Evolutionary conservation across 148 eudicot species (phyloP).

Genomic region (Silene conica): DNA sequence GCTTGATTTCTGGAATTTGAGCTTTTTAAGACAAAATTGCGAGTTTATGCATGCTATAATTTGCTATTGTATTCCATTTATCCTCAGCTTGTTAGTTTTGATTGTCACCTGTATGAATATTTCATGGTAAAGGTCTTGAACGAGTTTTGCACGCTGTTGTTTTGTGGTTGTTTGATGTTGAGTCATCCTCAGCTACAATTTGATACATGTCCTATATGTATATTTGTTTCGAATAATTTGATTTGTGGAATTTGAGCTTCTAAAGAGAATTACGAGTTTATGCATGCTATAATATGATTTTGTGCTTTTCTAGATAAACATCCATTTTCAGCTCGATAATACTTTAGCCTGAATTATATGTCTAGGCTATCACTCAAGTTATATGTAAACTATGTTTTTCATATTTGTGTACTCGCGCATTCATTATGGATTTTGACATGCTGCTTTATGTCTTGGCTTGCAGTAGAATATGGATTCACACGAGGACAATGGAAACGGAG

Average conservation of each 20-base stretch:
- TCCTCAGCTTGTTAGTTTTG: no score
- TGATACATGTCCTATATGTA: no score
- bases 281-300: no score
- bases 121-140: neutral
- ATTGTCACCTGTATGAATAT: neutral
- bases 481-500: conserved; percentile 22
- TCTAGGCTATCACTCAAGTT: no score
- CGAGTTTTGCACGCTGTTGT: neutral
- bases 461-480: conserved; percentile 26
- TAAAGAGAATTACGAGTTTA: no score
- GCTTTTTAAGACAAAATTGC: neutral
- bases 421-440: neutral
- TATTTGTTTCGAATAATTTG: no score
- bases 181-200: neutral
- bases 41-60: no score
- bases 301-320: no score
- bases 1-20: conserved; percentile 1
- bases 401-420: neutral
- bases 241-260: no score
- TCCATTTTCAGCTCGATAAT: no score
- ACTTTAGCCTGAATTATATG: neutral
- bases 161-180: neutral
- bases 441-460: neutral
- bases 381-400: neutral
- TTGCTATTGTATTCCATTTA: neutral